Evolutionary conservation across 164 flowering plant species (phyloP), one percentile per base, ranked within the genome.

Genomic region (Berberis vulgaris): DNA sequence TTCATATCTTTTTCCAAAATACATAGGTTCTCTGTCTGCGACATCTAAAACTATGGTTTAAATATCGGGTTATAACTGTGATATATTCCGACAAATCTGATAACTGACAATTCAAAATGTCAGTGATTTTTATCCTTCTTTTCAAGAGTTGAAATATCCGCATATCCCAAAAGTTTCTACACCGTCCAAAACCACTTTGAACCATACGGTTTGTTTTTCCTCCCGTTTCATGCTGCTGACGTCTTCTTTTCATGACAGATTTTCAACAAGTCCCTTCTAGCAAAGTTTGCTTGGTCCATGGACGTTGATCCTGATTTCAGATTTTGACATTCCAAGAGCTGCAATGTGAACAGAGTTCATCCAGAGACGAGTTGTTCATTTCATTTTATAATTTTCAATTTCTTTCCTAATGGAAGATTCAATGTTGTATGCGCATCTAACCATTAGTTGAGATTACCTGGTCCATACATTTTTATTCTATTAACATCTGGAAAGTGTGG

Each of bases 201-300:
- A 46, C 5, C 8, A 46, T 5, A 8, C 1, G 5, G 6, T 46
- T 5, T 46, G 49, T 5, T 46, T 5, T 46, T 5, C 8, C 49
- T 46, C 8, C 49, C 5, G 5, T 46, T 5, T 46, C 49, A 5
- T 8, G 5, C 8, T 5, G 5, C 49, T 8, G 8, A 46, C 8
- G 8, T 46, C 49, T 46, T 46, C 5, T 46, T 46, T 46, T 5
- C 49, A 46, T 46, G 49, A 46, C 91, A 90, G 97, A 82, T 90
- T 45, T 92, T 92, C 77, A 93, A 84, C 80, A 93, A 93, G 75
- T 85, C 98, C 59, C 86, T 90, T 58, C 81, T 93, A 68, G 94
- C 88, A 41, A 93, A 93, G 76, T 93, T 93, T 72, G 72, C 95
- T 12, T 93, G 98, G 98, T 84, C 98, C 47, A 90, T 93, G 98